Evolutionary conservation across 305 asterid species (phyloP), one percentile per base, ranked within the genome.

Genomic region (Rubia tinctorum): DNA sequence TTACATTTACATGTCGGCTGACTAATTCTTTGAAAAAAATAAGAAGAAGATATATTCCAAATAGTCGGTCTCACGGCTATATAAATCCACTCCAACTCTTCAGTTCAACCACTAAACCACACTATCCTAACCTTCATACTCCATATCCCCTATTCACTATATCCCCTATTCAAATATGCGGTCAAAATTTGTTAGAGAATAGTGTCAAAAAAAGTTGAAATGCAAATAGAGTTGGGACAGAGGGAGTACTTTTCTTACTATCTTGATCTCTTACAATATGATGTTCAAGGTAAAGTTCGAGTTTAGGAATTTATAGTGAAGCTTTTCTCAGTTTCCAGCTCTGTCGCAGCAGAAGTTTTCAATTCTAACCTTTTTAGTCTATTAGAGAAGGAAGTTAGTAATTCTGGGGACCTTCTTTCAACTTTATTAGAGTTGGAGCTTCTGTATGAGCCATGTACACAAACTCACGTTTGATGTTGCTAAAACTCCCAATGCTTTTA

Each of bases 381-480:
- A 72, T 77, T 94, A 80, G 98, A 90, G 89, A 84, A 81, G 69
- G 99, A 94, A 84, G 85, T 87, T 81, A 79, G 77, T 76, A 89
- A 81, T 51, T 58, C 90, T 63, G 77, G 82, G 71, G 99, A 94
- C 63, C 88, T 88, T 72, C 84, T 94, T 62, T 97, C 86, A 51
- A 87, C 88, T 73, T 79, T 91, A 90, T 88, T 88, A 66, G 96
- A 86, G 61, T 83, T 91, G 84, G 98, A 91, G 86, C 95, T 94
- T 84, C 77, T 94, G 63, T 90, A 83, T 30, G 99, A 94, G 97
- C 97, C 91, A 68, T 74, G 87, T 66, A 69, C 55, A 55, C 73
- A 47, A 55, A 75, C 76, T 78, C 75, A 71, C 75, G 61, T 70
- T 37, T 65, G 45, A 66, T 45, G 42, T 39, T 69, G 8, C 9